Base-by-base conservation (phyloP, 441 rosid genomes). In the Populus hybrid region DNA sequence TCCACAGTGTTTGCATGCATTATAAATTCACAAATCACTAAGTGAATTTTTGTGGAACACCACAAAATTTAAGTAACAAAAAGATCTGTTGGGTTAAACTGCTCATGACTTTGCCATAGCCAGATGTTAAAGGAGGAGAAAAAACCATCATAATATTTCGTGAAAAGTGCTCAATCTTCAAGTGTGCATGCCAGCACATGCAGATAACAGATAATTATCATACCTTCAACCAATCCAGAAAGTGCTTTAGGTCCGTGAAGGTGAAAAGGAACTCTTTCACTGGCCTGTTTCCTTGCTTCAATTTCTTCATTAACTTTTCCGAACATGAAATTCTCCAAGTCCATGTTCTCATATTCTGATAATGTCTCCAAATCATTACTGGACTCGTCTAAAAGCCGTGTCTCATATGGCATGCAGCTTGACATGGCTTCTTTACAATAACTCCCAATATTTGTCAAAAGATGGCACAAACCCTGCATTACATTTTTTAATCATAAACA, bases 401-500 rank as follows among this genome's bases (percentile, higher is more conserved):
- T 73, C 69, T 86, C 91, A 75, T 87, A 85, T 21, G 84, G 75
- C 42, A 86, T 46, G 81, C 86, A 83, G 80, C 85, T 85, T 59
- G 97, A 86, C 77, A 89, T 85, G 32, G 85, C 87, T 78, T 94
- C 94, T 82, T 88, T 92, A 80, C 93, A 81, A 81, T 96, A 96
- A 70, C 72, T 82, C 79, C 89, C 91, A 76, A 92, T 86, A 82
- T 88, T 89, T 73, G 92, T 86, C 85, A 92, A 86, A 81, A 96
- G 97, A 85, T 94, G 97, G 84, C 98, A 96, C 53, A 87, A 89
- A 71, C 91, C 95, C 98, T 96, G 89, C 87, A 88, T 68, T 72
- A 70, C 71, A 66, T 72, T 72, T 73, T 73, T 74, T 78, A 75
- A 36, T 78, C 21, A 78, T 66, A 38, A 7, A 40, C 64, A 57